Evolutionary conservation across 495 filamentous ascomycete genomes (phyloP).

Genomic region (Penicillium salamii): DNA sequence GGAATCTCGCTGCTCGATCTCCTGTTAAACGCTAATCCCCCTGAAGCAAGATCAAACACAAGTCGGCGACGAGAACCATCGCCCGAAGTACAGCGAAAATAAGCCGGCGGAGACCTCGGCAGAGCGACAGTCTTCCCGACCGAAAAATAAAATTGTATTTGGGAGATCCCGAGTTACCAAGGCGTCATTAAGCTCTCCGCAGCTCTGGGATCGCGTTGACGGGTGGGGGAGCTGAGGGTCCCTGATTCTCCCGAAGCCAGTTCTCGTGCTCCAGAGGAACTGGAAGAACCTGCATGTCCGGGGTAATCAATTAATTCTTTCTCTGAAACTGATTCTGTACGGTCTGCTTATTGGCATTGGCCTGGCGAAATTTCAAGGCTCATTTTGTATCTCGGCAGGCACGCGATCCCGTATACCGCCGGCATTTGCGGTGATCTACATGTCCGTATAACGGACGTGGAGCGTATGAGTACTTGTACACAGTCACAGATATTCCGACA

Average conservation of each 20-base stretch:
- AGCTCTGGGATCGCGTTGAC: constrained; percentile 10
- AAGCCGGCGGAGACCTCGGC: constrained; percentile 21
- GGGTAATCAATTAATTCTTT: not conserved
- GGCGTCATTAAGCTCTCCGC: constrained; percentile 10
- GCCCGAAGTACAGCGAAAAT: constrained; percentile 21
- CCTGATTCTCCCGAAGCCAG: constrained; percentile 33
- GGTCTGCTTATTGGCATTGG: not conserved
- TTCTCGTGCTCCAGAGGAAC: constrained; percentile 23
- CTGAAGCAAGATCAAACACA: not conserved
- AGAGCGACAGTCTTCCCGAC: constrained; percentile 9
- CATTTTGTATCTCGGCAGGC: not conserved
- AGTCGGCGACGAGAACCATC: not conserved
- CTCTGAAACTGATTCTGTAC: not conserved
- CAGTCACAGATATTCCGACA: not conserved
- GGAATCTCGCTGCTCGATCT: not conserved
- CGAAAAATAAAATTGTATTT: constrained; percentile 14
- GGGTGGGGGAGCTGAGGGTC: constrained; percentile 10
- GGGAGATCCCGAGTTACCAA: constrained; percentile 17
- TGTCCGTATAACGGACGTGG: no score
- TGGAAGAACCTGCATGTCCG: not conserved
- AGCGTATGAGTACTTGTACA: not conserved
- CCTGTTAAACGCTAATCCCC: not conserved
- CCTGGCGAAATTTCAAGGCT: not conserved
- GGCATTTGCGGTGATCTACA: not conserved
- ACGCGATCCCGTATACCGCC: no score